phyloP scores from a whole-genome alignment of 1,284 basidiomycete genomes.

The Tremellales sp. region DNA sequence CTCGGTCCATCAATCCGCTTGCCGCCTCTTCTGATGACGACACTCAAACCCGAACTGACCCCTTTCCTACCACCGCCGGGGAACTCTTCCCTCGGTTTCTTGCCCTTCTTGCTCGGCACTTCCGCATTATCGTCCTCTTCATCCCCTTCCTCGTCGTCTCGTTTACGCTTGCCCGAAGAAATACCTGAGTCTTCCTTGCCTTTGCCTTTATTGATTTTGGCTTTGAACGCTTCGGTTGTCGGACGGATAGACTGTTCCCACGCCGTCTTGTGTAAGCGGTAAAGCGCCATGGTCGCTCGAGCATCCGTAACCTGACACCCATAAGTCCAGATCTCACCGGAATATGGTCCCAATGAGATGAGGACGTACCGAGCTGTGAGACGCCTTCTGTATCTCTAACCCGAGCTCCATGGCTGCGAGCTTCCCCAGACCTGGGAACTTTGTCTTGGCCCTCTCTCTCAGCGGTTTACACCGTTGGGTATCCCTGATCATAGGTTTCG shows the following conservation, averaged over 20 bases:
- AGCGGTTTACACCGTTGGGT: constrained; percentile 63
- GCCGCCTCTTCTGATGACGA: constrained; percentile 51
- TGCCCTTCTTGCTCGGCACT: constrained; percentile 7
- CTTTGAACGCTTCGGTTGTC: constrained; percentile 38
- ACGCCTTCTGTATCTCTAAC: constrained; percentile 77
- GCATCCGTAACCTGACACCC: constrained; percentile 76
- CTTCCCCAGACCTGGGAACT: constrained; percentile 70
- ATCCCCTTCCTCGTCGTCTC: constrained; percentile 30
- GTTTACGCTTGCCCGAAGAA: constrained; percentile 25
- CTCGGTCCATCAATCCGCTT: constrained; percentile 23
- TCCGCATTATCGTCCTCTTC: constrained; percentile 33
- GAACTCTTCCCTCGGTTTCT: constrained; percentile 30
- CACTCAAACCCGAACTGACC: constrained; percentile 68
- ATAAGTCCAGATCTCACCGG: neutral
- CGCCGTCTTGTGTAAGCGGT: constrained; percentile 74
- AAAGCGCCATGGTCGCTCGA: constrained; percentile 92
- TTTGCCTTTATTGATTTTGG: constrained; percentile 23
- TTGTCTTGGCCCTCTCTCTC: constrained; percentile 55
- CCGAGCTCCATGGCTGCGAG: constrained; percentile 78
- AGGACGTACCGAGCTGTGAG: constrained; percentile 74
- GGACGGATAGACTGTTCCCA: constrained; percentile 63
- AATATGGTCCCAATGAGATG: neutral
- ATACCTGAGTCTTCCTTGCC: neutral
- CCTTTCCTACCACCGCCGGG: constrained; percentile 62
- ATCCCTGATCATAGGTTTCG: constrained; percentile 71